Evolutionary conservation across 805 yeast genomes (phyloP).

Genomic region (Lipomyces mesembrius): DNA sequence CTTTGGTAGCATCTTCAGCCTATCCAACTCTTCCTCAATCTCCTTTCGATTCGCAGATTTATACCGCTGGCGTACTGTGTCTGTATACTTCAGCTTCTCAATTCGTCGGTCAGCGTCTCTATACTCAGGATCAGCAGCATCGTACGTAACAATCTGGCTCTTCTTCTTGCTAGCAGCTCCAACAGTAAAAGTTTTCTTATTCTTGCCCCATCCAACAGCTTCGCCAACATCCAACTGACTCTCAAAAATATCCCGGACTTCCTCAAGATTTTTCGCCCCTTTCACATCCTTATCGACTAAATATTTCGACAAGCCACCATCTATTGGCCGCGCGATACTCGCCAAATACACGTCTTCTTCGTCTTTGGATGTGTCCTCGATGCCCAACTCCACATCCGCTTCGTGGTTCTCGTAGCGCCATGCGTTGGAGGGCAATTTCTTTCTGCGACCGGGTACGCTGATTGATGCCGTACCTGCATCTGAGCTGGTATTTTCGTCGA

Average conservation of each 20-base stretch:
- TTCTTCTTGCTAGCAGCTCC: slow-evolving; percentile 1
- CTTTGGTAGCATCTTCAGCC: slow-evolving; percentile 31
- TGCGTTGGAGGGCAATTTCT: slow-evolving; percentile 34
- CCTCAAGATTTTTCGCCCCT: slow-evolving; percentile 6
- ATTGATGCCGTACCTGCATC: neutral
- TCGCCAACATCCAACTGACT: slow-evolving; percentile 18
- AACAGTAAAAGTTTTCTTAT: neutral
- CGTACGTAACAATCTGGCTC: slow-evolving; percentile 18
- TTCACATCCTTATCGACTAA: slow-evolving; percentile 11
- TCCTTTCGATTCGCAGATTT: slow-evolving; percentile 19
- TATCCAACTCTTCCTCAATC: slow-evolving; percentile 25
- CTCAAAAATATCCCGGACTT: slow-evolving; percentile 26
- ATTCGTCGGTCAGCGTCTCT: slow-evolving; percentile 27
- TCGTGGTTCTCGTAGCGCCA: slow-evolving; percentile 34
- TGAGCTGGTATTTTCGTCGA: neutral
- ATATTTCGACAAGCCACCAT: slow-evolving; percentile 27
- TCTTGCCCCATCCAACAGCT: neutral
- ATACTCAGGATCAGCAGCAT: slow-evolving; percentile 25
- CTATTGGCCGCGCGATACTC: slow-evolving; percentile 15
- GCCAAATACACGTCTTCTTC: slow-evolving; percentile 20
- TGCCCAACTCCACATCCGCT: slow-evolving; percentile 21
- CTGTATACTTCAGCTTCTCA: slow-evolving; percentile 23
- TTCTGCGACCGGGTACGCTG: slow-evolving; percentile 6
- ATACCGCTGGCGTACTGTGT: slow-evolving; percentile 27
- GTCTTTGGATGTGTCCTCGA: neutral